Conservation (phyloP, 2,329 filamentous ascomycete genomes). For the Xylariaceae sp. region DNA sequence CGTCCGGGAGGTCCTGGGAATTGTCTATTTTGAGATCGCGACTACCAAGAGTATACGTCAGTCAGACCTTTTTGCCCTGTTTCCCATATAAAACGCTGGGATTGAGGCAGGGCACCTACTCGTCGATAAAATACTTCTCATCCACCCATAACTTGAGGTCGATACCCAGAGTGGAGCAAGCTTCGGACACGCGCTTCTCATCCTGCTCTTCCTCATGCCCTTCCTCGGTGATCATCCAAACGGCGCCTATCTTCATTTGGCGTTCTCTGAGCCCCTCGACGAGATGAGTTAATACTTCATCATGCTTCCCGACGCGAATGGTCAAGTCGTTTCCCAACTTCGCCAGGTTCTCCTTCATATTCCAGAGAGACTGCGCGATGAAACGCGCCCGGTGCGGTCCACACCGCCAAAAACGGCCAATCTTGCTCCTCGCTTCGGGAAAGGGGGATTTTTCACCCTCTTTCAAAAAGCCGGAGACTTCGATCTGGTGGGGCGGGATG, state of each 20-base stretch:
- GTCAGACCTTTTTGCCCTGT: neutral
- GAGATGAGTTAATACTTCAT: conserved; percentile 54
- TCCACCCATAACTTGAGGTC: conserved; percentile 63
- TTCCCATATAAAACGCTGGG: neutral
- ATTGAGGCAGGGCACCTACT: conserved; percentile 50
- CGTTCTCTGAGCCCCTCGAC: conserved; percentile 43
- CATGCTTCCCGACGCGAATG: conserved; percentile 57
- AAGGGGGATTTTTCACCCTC: conserved; percentile 55
- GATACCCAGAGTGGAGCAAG: conserved; percentile 48
- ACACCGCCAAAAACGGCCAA: conserved; percentile 66
- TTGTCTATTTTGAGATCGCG: conserved; percentile 57
- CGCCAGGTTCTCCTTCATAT: conserved; percentile 59
- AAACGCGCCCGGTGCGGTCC: conserved; percentile 68
- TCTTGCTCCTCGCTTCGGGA: conserved; percentile 58
- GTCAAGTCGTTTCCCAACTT: conserved; percentile 54
- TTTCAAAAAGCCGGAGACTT: conserved; percentile 67
- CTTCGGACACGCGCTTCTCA: conserved; percentile 48
- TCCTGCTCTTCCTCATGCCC: conserved; percentile 64
- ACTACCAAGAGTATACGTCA: conserved; percentile 36
- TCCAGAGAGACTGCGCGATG: conserved; percentile 66
- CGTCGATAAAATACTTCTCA: conserved; percentile 74
- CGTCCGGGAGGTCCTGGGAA: conserved; percentile 59
- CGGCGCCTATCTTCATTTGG: conserved; percentile 47
- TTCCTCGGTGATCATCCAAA: conserved; percentile 72
- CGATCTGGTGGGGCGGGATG: conserved; percentile 64